These are phyloP conservation scores for Trichoderma atrobrunneum DNA, from an alignment of 2,329 filamentous ascomycete species.

Conservation along the genomic window DNA sequence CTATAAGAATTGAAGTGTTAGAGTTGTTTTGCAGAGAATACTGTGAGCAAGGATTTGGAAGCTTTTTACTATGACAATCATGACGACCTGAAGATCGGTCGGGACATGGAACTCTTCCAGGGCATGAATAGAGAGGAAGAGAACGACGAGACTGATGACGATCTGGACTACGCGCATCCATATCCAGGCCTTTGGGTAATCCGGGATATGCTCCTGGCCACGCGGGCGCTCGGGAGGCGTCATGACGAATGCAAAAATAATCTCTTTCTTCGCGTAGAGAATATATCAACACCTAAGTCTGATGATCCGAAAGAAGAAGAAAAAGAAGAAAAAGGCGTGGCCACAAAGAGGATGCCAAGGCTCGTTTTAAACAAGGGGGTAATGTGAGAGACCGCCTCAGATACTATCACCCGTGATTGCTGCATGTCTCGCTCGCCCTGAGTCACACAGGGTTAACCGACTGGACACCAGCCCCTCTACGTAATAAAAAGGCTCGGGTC, in stretches of 20 bases:
- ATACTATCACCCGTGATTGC: not conserved
- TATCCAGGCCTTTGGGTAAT: conserved; percentile 44
- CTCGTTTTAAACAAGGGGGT: not conserved
- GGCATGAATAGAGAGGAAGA: conserved; percentile 35
- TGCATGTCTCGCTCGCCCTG: not conserved
- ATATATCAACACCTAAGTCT: not conserved
- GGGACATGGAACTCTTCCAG: not conserved
- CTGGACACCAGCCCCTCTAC: not conserved
- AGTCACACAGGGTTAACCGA: not conserved
- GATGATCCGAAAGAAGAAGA: not conserved
- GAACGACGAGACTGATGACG: conserved; percentile 47
- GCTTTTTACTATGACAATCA: not conserved
- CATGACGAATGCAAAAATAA: not conserved
- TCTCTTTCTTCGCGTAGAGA: not conserved
- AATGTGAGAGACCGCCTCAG: not conserved
- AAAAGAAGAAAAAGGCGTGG: not conserved
- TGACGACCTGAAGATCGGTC: not conserved
- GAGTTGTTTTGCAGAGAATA: not conserved
- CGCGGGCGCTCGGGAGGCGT: conserved; percentile 17
- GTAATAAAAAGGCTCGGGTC: not conserved
- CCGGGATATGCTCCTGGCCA: conserved; percentile 47
- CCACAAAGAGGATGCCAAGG: not conserved
- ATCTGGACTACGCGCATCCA: conserved; percentile 46
- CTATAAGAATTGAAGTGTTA: not conserved
- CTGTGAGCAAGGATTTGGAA: not conserved